A percentile compares a stretch with the other conserved stretches of the same genome.
Conservation (phyloP, 495 filamentous ascomycete species). For the Acidiella bohemica region DNA sequence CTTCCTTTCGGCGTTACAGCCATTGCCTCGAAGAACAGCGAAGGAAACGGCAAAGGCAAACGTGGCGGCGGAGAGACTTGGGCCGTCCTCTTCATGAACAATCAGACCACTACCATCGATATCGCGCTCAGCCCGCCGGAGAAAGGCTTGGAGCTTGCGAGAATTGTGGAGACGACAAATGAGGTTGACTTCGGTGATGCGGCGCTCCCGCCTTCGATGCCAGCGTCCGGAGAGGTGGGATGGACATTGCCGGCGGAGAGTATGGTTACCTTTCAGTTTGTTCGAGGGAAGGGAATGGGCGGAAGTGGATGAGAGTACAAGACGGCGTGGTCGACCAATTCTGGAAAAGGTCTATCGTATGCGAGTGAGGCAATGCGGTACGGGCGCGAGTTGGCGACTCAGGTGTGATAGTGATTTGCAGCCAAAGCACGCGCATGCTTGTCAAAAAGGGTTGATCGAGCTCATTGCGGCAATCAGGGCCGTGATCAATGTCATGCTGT, state of each 20-base stretch:
- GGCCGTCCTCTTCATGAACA: constrained; percentile 17
- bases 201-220: not conserved
- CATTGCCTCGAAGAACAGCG: constrained; percentile 2
- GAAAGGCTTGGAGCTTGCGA: not conserved
- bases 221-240: not conserved
- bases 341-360: too few relatives aligned
- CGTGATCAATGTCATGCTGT: too few relatives aligned
- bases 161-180: not conserved
- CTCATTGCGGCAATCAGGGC: too few relatives aligned
- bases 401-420: too few relatives aligned
- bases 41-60: not conserved
- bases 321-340: too few relatives aligned
- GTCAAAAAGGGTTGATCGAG: too few relatives aligned
- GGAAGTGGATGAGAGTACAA: too few relatives aligned
- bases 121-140: not conserved
- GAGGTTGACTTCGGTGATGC: not conserved
- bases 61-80: not conserved
- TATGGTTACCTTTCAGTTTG: not conserved
- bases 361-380: too few relatives aligned
- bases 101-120: constrained; percentile 2
- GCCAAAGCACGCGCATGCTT: too few relatives aligned
- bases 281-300: too few relatives aligned
- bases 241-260: not conserved
- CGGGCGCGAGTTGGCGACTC: too few relatives aligned
- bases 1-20: constrained; percentile 12